Evolutionary conservation across 2,329 filamentous ascomycete species (phyloP).

Genomic region (Colletotrichum spinosum): DNA sequence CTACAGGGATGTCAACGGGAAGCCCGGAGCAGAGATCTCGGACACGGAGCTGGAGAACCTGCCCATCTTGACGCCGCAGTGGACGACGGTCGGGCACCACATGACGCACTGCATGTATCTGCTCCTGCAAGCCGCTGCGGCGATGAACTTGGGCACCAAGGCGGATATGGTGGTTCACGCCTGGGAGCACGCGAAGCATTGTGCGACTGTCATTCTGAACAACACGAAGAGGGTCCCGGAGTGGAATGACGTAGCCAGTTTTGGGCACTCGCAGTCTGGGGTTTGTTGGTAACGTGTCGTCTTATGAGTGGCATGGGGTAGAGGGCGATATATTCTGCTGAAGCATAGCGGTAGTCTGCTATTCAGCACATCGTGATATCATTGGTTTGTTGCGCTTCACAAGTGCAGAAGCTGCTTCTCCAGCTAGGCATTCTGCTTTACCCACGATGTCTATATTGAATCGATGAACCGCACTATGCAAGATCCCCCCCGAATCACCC

Average conservation of each 20-base stretch:
- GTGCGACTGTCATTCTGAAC: slow-evolving; percentile 18
- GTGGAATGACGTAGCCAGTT: slow-evolving; percentile 16
- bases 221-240: slow-evolving; percentile 14
- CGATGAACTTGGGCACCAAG: slow-evolving; percentile 11
- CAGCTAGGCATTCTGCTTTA: background rate
- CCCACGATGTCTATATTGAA: background rate
- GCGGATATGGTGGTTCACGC: slow-evolving; percentile 28
- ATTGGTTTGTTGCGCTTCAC: too few relatives aligned
- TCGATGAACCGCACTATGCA: too few relatives aligned
- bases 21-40: background rate
- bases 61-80: slow-evolving; percentile 12
- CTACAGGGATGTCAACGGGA: slow-evolving; percentile 2
- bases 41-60: slow-evolving; percentile 4
- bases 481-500: too few relatives aligned
- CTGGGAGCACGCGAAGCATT: slow-evolving; percentile 23
- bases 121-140: slow-evolving; percentile 15
- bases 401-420: too few relatives aligned
- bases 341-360: too few relatives aligned
- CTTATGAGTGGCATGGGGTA: too few relatives aligned
- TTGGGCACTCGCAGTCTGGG: slow-evolving; percentile 16
- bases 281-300: slow-evolving; percentile 6
- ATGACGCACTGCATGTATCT: slow-evolving; percentile 27
- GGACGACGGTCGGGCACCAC: slow-evolving; percentile 16
- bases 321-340: too few relatives aligned
- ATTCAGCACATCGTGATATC: too few relatives aligned